These are phyloP conservation scores for Amanita inopinata DNA, from an alignment of 768 basidiomycete species.

Conservation along the genomic window DNA sequence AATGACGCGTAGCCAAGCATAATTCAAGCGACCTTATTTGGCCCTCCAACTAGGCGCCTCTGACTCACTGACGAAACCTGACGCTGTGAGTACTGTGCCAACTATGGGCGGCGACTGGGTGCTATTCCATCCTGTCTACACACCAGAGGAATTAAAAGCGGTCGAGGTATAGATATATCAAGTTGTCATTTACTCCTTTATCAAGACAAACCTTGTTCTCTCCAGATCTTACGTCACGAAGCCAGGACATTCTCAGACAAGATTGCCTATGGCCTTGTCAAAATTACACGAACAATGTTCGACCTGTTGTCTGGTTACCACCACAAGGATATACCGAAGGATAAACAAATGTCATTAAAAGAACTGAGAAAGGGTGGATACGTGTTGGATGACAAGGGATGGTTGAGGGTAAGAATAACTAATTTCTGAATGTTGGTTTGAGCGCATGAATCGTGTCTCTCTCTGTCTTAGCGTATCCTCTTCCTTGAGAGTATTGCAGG, in stretches of 20 bases:
- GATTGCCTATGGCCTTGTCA: conserved; percentile 57
- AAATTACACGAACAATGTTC: conserved; percentile 52
- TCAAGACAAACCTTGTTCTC: not conserved
- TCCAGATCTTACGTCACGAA: conserved; percentile 60
- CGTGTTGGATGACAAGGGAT: conserved; percentile 62
- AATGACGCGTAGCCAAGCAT: too few species aligned
- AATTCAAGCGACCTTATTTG: too few species aligned
- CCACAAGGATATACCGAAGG: conserved; percentile 53
- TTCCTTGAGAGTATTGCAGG: conserved; percentile 86
- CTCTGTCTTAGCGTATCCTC: conserved; percentile 33
- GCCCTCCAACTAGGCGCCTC: conserved; percentile 1
- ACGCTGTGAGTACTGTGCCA: conserved; percentile 45
- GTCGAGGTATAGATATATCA: conserved; percentile 41
- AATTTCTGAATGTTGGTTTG: too few species aligned
- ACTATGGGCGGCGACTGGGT: conserved; percentile 76
- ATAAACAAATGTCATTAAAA: conserved; percentile 54
- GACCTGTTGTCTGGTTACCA: conserved; percentile 85
- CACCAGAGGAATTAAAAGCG: conserved; percentile 57
- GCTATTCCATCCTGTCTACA: conserved; percentile 88
- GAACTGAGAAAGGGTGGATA: conserved; percentile 71
- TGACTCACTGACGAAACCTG: conserved; percentile 26
- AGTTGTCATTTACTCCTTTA: conserved; percentile 2
- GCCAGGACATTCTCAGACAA: conserved; percentile 64
- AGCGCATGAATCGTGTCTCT: not conserved
- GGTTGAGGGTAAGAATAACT: conserved; percentile 51